Percentiles rank a stretch among this genome's conserved stretches.
phyloP scores from a whole-genome alignment of 2,329 filamentous ascomycete genomes.

The Cordyceps farinosa region DNA sequence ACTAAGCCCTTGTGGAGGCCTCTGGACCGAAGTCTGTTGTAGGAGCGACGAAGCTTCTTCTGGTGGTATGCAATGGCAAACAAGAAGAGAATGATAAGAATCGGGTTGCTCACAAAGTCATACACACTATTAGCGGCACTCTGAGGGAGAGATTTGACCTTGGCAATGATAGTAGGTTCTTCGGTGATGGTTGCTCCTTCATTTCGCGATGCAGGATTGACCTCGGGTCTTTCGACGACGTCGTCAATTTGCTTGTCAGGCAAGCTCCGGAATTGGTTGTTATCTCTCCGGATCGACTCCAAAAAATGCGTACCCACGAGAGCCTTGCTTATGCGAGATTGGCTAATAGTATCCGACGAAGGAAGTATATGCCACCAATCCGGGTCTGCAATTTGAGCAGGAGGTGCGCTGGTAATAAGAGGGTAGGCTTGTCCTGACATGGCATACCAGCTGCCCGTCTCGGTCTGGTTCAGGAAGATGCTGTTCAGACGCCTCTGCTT shows the following conservation, averaged over 20 bases:
- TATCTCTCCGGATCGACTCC: slow-evolving; percentile 35
- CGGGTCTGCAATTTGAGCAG: slow-evolving; percentile 41
- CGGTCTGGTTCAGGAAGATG: slow-evolving; percentile 84
- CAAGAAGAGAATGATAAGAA: slow-evolving; percentile 46
- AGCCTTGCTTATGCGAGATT: slow-evolving; percentile 53
- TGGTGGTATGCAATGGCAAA: slow-evolving; percentile 41
- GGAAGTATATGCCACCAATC: slow-evolving; percentile 45
- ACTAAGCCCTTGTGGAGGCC: slow-evolving; percentile 27
- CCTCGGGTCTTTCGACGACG: slow-evolving; percentile 30
- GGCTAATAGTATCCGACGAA: slow-evolving; percentile 36
- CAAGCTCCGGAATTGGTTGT: slow-evolving; percentile 35
- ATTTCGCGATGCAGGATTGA: slow-evolving; percentile 17
- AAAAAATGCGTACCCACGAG: slow-evolving; percentile 71
- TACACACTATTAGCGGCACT: slow-evolving; percentile 47
- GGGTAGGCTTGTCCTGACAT: slow-evolving; percentile 85
- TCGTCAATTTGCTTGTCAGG: slow-evolving; percentile 33
- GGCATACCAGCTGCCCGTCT: slow-evolving; percentile 88
- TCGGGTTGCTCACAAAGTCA: slow-evolving; percentile 55
- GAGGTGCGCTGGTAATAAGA: slow-evolving; percentile 67
- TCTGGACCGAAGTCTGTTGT: slow-evolving; percentile 31
- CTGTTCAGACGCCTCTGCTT: slow-evolving; percentile 55
- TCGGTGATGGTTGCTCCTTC: slow-evolving; percentile 29
- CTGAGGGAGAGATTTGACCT: slow-evolving; percentile 48
- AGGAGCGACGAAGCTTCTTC: slow-evolving; percentile 42
- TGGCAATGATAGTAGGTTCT: slow-evolving; percentile 44